Evolutionary conservation across 1,284 basidiomycete genomes (phyloP).

Genomic region (Ustilago sp.): DNA sequence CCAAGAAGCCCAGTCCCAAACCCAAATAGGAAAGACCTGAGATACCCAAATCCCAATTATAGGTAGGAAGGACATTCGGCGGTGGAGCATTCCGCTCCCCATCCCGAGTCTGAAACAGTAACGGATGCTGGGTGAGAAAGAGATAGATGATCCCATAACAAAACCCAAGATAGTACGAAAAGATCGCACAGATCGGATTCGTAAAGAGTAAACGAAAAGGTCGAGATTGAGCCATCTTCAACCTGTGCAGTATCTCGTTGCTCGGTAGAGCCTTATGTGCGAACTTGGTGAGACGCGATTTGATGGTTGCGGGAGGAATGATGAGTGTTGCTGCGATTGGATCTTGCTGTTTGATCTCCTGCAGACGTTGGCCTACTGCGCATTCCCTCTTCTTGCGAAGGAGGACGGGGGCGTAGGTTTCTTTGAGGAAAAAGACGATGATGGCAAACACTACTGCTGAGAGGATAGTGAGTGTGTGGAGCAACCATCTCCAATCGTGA

Average conservation of each 20-base stretch:
- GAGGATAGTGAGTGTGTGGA: constrained; percentile 56
- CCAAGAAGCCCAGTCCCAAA: constrained; percentile 71
- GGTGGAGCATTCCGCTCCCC: constrained; percentile 62
- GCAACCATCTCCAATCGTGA: constrained; percentile 55
- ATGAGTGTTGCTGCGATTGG: constrained; percentile 10
- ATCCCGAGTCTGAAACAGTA: constrained; percentile 68
- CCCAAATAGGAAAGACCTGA: constrained; percentile 71
- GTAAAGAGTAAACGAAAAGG: constrained; percentile 69
- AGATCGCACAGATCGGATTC: constrained; percentile 68
- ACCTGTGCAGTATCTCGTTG: constrained; percentile 27
- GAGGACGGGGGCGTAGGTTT: constrained; percentile 60
- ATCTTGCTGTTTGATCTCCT: constrained; percentile 25
- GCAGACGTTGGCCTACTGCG: constrained; percentile 18
- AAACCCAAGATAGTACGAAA: constrained; percentile 72
- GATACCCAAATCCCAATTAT: constrained; percentile 70
- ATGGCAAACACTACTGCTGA: constrained; percentile 25
- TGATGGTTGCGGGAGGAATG: not conserved
- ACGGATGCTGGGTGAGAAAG: constrained; percentile 70
- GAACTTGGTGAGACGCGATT: not conserved
- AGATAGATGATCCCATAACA: constrained; percentile 71
- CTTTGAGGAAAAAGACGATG: constrained; percentile 42
- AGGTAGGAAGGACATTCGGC: constrained; percentile 67
- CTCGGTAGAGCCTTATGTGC: constrained; percentile 15
- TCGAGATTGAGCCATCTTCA: constrained; percentile 66
- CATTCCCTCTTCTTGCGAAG: constrained; percentile 51